Evolutionary conservation across 306 rosid genomes (phyloP).

Genomic region (Glycine soja): DNA sequence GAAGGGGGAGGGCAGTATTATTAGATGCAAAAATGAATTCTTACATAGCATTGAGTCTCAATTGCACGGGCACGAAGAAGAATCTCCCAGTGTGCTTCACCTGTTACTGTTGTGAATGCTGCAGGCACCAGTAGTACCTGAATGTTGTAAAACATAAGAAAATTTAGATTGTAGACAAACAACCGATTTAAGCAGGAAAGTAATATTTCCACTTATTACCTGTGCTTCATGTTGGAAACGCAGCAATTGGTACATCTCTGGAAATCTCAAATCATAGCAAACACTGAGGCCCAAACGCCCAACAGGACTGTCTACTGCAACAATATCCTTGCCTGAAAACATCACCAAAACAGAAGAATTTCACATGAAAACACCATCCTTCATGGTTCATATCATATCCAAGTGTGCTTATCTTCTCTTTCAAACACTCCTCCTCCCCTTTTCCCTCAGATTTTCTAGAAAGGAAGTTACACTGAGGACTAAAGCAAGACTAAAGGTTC

Average conservation of each 20-base stretch:
- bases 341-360: conserved; percentile 42
- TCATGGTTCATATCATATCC: conserved; percentile 15
- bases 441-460: conserved; percentile 4
- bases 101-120: conserved; percentile 89
- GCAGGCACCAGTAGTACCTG: conserved; percentile 90
- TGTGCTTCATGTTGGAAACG: conserved; percentile 83
- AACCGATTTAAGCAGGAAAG: conserved; percentile 33
- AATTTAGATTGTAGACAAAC: conserved; percentile 41
- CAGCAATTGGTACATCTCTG: conserved; percentile 81
- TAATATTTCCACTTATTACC: conserved; percentile 51
- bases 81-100: conserved; percentile 96
- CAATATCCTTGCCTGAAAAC: conserved; percentile 75
- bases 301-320: conserved; percentile 84
- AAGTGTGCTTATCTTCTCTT: conserved; percentile 11
- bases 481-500: not conserved
- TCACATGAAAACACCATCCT: conserved; percentile 26
- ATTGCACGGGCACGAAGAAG: conserved; percentile 97
- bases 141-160: conserved; percentile 22
- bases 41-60: conserved; percentile 93
- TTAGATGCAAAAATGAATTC: conserved; percentile 43
- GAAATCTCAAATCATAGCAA: conserved; percentile 98
- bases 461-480: no score
- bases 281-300: conserved; percentile 91
- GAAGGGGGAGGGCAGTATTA: conserved; percentile 6
- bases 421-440: not conserved